Percentiles rank a stretch among this genome's conserved stretches.
Evolutionary conservation across 2,329 filamentous ascomycete genomes (phyloP).

Genomic region (Aphanocladium album): DNA sequence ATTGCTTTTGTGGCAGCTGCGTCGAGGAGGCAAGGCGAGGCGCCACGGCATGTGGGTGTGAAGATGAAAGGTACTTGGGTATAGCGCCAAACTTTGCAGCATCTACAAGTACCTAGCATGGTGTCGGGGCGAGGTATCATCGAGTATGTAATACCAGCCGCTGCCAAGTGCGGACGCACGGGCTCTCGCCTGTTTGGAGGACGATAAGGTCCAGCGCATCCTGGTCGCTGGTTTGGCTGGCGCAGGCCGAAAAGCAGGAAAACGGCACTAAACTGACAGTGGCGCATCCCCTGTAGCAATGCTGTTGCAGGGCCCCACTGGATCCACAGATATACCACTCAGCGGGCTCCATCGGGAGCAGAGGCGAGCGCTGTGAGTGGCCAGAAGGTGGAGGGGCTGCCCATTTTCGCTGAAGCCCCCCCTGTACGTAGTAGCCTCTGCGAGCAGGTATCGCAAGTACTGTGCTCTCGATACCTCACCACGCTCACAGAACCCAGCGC

Average conservation of each 20-base stretch:
- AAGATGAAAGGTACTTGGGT: background rate
- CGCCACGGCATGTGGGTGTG: background rate
- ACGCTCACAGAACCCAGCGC: no score
- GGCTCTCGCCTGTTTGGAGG: background rate
- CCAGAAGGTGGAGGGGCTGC: background rate
- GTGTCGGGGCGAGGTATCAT: background rate
- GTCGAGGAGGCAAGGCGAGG: background rate
- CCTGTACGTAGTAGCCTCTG: background rate
- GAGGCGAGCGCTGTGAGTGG: background rate
- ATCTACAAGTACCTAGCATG: background rate
- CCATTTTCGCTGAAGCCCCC: background rate
- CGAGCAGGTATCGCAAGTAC: background rate
- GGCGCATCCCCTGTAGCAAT: background rate
- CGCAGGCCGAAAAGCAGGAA: background rate
- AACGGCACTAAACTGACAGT: background rate
- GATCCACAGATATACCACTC: slow-evolving; percentile 5
- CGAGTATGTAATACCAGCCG: background rate
- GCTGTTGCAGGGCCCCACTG: background rate
- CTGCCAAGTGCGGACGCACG: slow-evolving; percentile 3
- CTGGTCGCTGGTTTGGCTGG: background rate
- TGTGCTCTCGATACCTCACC: background rate
- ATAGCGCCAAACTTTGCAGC: background rate
- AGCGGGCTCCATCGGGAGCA: background rate
- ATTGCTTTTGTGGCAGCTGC: background rate
- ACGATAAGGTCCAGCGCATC: slow-evolving; percentile 1